Evolutionary conservation across 2,329 filamentous ascomycete species (phyloP).

Genomic region (Epichloe bromicola): DNA sequence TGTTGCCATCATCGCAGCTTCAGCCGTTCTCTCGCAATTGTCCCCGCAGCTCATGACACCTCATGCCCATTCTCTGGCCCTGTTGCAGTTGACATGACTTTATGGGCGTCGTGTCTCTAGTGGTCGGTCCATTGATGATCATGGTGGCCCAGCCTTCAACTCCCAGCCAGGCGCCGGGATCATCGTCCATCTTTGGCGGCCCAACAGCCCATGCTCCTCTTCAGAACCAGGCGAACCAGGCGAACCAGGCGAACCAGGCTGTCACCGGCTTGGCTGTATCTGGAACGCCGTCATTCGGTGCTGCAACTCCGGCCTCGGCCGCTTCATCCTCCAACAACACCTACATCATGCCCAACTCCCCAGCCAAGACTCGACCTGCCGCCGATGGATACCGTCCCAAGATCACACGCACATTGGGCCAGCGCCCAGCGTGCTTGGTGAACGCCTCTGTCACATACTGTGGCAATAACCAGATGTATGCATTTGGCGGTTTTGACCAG

Average conservation of each 20-base stretch:
- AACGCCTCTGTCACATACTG: slow-evolving; percentile 99
- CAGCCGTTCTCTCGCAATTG: background rate
- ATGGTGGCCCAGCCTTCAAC: slow-evolving; percentile 33
- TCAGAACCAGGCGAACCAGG: slow-evolving; percentile 14
- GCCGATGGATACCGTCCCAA: slow-evolving; percentile 72
- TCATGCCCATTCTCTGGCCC: background rate
- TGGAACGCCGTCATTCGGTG: slow-evolving; percentile 11
- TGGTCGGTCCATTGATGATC: slow-evolving; percentile 9
- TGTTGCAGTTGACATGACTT: slow-evolving; percentile 5
- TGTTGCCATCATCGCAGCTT: slow-evolving; percentile 1
- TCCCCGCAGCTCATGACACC: background rate
- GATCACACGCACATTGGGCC: slow-evolving; percentile 64
- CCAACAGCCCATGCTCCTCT: slow-evolving; percentile 17
- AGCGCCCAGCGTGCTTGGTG: slow-evolving; percentile 84
- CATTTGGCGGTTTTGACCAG: slow-evolving; percentile 96
- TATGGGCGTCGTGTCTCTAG: background rate
- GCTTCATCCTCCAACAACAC: slow-evolving; percentile 53
- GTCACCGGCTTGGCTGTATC: slow-evolving; percentile 16
- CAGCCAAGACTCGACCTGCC: slow-evolving; percentile 50
- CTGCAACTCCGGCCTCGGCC: slow-evolving; percentile 13
- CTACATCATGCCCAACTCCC: slow-evolving; percentile 84
- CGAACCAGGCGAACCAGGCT: slow-evolving; percentile 13
- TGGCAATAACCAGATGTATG: slow-evolving; percentile 93
- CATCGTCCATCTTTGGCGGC: slow-evolving; percentile 34
- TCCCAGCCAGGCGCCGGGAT: slow-evolving; percentile 25